Conservation (phyloP, 495 filamentous ascomycete genomes). For the Xylaria flabelliformis region DNA sequence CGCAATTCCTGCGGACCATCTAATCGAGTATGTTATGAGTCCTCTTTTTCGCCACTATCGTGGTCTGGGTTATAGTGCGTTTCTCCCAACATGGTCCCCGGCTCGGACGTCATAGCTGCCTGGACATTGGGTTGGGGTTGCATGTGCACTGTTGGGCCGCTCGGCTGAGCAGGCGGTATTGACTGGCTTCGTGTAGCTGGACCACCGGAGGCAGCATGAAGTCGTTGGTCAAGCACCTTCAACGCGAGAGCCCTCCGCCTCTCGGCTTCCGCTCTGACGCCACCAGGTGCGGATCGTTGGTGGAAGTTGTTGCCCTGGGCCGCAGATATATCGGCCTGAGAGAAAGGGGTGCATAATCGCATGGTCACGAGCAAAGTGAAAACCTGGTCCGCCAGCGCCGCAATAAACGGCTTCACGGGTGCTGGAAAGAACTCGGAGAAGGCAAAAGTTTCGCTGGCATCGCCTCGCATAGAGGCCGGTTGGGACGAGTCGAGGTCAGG, state of each 20-base stretch:
- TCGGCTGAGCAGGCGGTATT: constrained; percentile 46
- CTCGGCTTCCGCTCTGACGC: constrained; percentile 89
- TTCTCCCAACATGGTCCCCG: constrained; percentile 65
- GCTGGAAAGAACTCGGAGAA: constrained; percentile 97
- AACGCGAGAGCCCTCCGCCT: constrained; percentile 85
- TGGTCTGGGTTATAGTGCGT: constrained; percentile 72
- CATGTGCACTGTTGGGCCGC: constrained; percentile 54
- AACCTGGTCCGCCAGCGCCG: constrained; percentile 72
- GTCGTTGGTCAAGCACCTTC: constrained; percentile 87
- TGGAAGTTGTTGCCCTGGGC: constrained; percentile 58
- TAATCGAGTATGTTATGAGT: constrained; percentile 29
- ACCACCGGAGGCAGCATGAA: constrained; percentile 75
- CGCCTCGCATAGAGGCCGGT: constrained; percentile 70
- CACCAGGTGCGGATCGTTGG: constrained; percentile 63
- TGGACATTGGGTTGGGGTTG: constrained; percentile 57
- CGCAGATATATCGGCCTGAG: constrained; percentile 79
- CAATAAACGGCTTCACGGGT: constrained; percentile 76
- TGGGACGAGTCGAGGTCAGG: constrained; percentile 70
- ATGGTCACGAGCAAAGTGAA: constrained; percentile 76
- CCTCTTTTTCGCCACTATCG: constrained; percentile 52
- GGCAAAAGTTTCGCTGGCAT: constrained; percentile 93
- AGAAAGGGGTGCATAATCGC: constrained; percentile 84
- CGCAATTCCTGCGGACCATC: constrained; percentile 2
- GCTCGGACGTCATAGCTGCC: constrained; percentile 53
- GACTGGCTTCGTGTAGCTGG: constrained; percentile 49